Conservation (phyloP, 345 rosid species). For the Firmiana major region DNA sequence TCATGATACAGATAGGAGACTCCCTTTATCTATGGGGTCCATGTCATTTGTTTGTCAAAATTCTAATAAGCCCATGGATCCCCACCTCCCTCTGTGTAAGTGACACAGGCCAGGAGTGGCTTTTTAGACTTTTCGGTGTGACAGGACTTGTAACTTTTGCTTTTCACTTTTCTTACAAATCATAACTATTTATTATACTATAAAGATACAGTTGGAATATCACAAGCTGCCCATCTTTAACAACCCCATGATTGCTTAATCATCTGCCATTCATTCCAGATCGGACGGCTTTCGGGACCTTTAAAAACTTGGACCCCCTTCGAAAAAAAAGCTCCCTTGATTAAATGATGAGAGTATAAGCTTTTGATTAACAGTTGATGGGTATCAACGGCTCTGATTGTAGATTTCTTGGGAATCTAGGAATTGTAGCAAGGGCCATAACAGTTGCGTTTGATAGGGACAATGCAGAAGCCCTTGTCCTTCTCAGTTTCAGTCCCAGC, state of each 20-base stretch:
- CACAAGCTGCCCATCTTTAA: background rate
- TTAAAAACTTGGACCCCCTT: background rate
- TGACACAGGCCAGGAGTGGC: background rate
- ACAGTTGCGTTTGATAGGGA: background rate
- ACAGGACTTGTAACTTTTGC: background rate
- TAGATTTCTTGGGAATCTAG: background rate
- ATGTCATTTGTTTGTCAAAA: background rate
- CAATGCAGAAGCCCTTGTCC: background rate
- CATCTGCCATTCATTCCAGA: background rate
- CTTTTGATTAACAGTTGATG: background rate
- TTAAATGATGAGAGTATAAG: constrained; percentile 1
- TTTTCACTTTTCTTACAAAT: background rate
- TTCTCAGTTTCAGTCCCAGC: no score
- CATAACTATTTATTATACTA: background rate
- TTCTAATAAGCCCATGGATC: constrained; percentile 6
- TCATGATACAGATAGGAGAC: background rate
- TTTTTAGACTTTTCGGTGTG: background rate
- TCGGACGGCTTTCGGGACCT: background rate
- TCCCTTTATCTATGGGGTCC: background rate
- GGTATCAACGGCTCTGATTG: background rate
- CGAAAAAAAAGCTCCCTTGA: background rate
- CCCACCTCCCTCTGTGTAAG: background rate
- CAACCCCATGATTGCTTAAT: background rate
- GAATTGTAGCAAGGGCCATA: background rate
- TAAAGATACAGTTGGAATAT: background rate